A percentile compares a stretch with the other conserved stretches of the same genome.
phyloP scores from a whole-genome alignment of 2,329 filamentous ascomycete species.

The Cercospora sojina region DNA sequence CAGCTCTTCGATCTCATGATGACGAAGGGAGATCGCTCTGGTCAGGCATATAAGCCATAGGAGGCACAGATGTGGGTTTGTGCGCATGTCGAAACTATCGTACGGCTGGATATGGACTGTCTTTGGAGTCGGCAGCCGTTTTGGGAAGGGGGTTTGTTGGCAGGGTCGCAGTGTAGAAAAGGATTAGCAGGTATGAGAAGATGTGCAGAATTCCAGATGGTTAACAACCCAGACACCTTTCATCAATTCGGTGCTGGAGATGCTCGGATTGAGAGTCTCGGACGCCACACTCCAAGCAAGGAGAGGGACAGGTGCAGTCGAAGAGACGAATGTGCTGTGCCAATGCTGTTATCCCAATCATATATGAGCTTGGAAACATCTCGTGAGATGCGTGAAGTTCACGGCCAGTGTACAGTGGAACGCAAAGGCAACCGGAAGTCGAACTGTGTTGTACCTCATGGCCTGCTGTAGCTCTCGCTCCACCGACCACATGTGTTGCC shows the following conservation, averaged over 20 bases:
- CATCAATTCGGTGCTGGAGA: neutral
- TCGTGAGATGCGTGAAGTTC: neutral
- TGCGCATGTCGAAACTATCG: neutral
- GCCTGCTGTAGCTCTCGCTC: neutral
- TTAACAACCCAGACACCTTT: neutral
- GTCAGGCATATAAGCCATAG: neutral
- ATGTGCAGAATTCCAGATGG: neutral
- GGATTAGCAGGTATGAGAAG: neutral
- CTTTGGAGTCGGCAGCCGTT: neutral
- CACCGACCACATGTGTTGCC: neutral
- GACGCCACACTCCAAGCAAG: neutral
- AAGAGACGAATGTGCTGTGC: neutral
- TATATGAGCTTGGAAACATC: neutral
- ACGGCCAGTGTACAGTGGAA: neutral
- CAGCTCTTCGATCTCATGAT: constrained; percentile 24
- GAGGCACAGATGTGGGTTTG: neutral
- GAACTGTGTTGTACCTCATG: neutral
- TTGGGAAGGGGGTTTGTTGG: neutral
- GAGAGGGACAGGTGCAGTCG: neutral
- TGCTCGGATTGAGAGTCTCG: neutral
- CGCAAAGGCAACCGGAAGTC: neutral
- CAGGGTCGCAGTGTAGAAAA: neutral
- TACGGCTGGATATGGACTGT: neutral
- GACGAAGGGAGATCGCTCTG: constrained; percentile 13
- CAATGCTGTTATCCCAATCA: neutral